Base-by-base conservation (phyloP, 2,329 filamentous ascomycete genomes). In the Botrytis fabae region DNA sequence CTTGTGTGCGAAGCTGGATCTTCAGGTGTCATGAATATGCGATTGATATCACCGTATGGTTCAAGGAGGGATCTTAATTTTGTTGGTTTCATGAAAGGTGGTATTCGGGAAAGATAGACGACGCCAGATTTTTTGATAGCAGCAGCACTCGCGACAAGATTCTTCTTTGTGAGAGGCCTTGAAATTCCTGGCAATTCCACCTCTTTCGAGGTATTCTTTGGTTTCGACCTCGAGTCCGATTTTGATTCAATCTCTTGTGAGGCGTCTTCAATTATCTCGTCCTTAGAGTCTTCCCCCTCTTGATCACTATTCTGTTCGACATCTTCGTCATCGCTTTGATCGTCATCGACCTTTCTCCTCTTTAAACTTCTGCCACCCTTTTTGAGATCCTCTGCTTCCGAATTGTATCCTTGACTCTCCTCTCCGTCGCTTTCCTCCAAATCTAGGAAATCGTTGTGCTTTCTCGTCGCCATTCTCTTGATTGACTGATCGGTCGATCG, bases 21-120 rank as follows among this genome's bases (percentile, higher is more conserved):
- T 82, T 96, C 93, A 20, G 93, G 93, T 0, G 92, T 90, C 28
- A 95, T 87, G 83, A 95, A 95, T 73, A 94, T 90, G 78, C 92
- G 91, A 79, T 92, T 92, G 79, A 95, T 89, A 57, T 86, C 85
- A 74, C 93, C 93, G 82, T 94, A 93, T 16, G 91, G 91, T 75
- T 90, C 86, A 71, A 96, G 88, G 22, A 94, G 89, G 28, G 91
- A 90, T 76, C 92, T 90, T 59, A 96, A 85, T 80, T 95, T 95
- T 69, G 86, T 85, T 10, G 93, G 93, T 79, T 94, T 95, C 93
- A 97, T 96, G 82, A 95, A 97, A 0, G 94, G 94, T 6, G 94
- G 93, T 75, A 96, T 89, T 74, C 93, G 90, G 7, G 93, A 95
- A 75, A 97, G 86, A 83, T 96, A 97, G 74, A 96, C 86, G 20